Evolutionary conservation across 2,329 filamentous ascomycete genomes (phyloP).

Genomic region (Aaosphaeria arxii): DNA sequence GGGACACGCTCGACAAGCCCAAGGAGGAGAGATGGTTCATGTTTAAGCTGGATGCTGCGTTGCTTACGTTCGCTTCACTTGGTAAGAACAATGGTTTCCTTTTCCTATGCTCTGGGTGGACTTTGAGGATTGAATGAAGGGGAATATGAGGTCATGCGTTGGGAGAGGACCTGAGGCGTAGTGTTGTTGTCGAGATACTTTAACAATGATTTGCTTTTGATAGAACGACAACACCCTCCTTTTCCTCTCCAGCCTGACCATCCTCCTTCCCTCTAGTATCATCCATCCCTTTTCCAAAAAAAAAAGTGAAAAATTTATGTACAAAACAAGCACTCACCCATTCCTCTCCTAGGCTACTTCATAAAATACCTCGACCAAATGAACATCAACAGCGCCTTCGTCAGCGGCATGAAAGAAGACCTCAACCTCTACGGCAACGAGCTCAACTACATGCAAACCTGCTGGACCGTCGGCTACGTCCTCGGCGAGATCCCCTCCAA

Average conservation of each 20-base stretch:
- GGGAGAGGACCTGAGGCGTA: too few relatives aligned
- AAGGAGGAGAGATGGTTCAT: constrained; percentile 48
- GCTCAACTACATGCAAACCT: constrained; percentile 55
- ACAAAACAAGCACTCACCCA: neutral
- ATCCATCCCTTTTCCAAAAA: neutral
- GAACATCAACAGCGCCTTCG: constrained; percentile 36
- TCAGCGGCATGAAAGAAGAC: constrained; percentile 47
- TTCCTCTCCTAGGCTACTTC: constrained; percentile 41
- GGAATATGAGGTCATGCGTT: too few relatives aligned
- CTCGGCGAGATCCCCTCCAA: constrained; percentile 52
- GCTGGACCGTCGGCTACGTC: constrained; percentile 61
- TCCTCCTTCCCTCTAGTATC: too few relatives aligned
- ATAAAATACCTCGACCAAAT: constrained; percentile 48
- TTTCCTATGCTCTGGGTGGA: too few relatives aligned
- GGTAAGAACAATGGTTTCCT: too few relatives aligned
- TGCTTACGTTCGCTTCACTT: constrained; percentile 47
- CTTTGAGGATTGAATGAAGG: too few relatives aligned
- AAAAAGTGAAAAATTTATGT: neutral
- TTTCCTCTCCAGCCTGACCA: too few relatives aligned
- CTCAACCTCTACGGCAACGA: constrained; percentile 53
- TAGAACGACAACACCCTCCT: too few relatives aligned
- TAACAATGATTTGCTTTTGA: too few relatives aligned
- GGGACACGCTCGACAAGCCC: constrained; percentile 53
- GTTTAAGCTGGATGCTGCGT: constrained; percentile 49
- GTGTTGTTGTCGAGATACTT: too few relatives aligned